A percentile compares a stretch with the other conserved stretches of the same genome.
These are phyloP conservation scores for Phytophthora brassicae DNA, from an alignment of 352 stramenopile genomes.

Conservation along the genomic window DNA sequence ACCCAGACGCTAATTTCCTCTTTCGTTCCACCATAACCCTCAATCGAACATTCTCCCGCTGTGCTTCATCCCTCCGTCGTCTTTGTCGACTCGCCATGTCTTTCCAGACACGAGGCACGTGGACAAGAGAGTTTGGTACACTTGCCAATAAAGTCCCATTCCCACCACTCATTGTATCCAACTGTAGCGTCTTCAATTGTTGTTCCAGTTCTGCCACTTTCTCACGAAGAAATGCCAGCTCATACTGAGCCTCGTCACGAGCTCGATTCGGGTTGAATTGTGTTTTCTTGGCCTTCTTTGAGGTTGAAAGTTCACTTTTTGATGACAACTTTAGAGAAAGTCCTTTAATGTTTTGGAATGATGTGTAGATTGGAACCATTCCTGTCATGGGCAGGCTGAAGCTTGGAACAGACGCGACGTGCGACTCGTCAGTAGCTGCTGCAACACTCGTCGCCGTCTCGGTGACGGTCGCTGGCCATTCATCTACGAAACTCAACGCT, in stretches of 20 bases:
- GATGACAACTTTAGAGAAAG: constrained; percentile 7
- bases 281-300: constrained; percentile 17
- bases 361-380: constrained; percentile 26
- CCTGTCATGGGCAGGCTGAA: constrained; percentile 13
- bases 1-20: constrained; percentile 23
- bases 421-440: not conserved
- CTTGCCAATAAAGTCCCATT: not conserved
- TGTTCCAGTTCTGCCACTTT: constrained; percentile 55
- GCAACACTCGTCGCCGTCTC: not conserved
- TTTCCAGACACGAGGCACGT: constrained; percentile 23
- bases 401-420: not conserved
- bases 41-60: constrained; percentile 36
- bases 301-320: not conserved
- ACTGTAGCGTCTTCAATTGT: constrained; percentile 45
- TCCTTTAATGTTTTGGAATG: not conserved
- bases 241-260: constrained; percentile 51
- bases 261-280: constrained; percentile 28
- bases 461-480: not conserved
- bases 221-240: constrained; percentile 64
- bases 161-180: constrained; percentile 1
- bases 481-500: constrained; percentile 29
- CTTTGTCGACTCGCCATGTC: constrained; percentile 21
- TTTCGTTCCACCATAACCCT: constrained; percentile 31
- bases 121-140: not conserved
- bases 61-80: constrained; percentile 15